These are phyloP conservation scores for Elongisporangium undulatum DNA, from an alignment of 352 stramenopile genomes.

Conservation along the genomic window DNA sequence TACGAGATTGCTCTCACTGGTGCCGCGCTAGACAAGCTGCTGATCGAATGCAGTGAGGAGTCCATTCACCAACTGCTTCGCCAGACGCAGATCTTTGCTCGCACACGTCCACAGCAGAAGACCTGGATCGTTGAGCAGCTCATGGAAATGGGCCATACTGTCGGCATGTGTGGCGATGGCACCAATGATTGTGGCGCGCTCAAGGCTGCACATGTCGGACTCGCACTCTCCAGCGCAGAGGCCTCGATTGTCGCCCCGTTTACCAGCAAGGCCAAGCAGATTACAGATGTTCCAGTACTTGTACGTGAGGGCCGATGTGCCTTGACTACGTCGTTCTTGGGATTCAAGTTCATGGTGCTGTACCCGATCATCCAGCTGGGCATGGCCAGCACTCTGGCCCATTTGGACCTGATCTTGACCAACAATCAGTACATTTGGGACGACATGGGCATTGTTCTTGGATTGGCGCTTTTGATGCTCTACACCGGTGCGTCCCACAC, in stretches of 20 bases:
- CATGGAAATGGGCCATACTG: slow-evolving; percentile 33
- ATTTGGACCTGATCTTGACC: slow-evolving; percentile 32
- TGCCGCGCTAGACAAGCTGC: slow-evolving; percentile 34
- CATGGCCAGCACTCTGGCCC: slow-evolving; percentile 26
- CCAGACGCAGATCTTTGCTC: slow-evolving; percentile 48
- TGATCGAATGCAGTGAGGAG: slow-evolving; percentile 18
- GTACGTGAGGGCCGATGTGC: slow-evolving; percentile 83
- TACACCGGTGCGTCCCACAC: slow-evolving; percentile 29
- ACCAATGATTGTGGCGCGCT: slow-evolving; percentile 86
- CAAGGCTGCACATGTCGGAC: slow-evolving; percentile 80
- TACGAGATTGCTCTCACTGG: slow-evolving; percentile 49
- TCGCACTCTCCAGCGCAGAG: slow-evolving; percentile 81
- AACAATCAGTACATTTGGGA: slow-evolving; percentile 69
- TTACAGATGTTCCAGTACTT: slow-evolving; percentile 68
- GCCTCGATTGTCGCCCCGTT: slow-evolving; percentile 87
- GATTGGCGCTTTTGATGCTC: slow-evolving; percentile 49
- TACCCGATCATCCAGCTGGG: slow-evolving; percentile 53
- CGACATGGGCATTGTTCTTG: slow-evolving; percentile 47
- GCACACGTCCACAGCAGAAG: slow-evolving; percentile 53
- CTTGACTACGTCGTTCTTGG: slow-evolving; percentile 51
- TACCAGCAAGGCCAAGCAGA: slow-evolving; percentile 78
- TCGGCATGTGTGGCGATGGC: slow-evolving; percentile 55
- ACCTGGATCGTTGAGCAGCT: slow-evolving; percentile 49
- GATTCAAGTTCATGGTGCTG: slow-evolving; percentile 58
- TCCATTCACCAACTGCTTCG: slow-evolving; percentile 32